Percentiles rank a stretch among this genome's conserved stretches.
phyloP scores from a whole-genome alignment of 2,329 filamentous ascomycete genomes.

The Talaromyces marneffei region DNA sequence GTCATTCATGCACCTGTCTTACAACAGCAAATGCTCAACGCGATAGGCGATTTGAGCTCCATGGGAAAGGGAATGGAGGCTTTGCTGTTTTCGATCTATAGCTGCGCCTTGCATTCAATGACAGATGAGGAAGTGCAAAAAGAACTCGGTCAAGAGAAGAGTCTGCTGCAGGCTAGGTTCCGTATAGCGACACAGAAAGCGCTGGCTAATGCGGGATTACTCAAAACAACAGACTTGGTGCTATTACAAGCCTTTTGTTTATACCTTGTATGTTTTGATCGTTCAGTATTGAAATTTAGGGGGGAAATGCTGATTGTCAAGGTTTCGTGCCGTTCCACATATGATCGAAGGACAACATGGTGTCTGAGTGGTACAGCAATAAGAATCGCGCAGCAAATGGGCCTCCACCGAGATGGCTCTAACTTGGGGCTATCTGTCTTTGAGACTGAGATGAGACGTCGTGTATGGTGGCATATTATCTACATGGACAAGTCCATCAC shows the following conservation, averaged over 20 bases:
- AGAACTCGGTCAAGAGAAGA: slow-evolving; percentile 49
- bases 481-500: slow-evolving; percentile 9
- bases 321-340: slow-evolving; percentile 42
- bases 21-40: slow-evolving; percentile 48
- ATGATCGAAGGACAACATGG: slow-evolving; percentile 35
- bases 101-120: slow-evolving; percentile 46
- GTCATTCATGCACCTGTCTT: slow-evolving; percentile 54
- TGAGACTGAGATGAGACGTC: slow-evolving; percentile 49
- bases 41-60: slow-evolving; percentile 45
- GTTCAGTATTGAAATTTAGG: neutral
- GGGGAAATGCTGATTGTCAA: neutral
- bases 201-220: slow-evolving; percentile 56
- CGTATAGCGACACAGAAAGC: slow-evolving; percentile 60
- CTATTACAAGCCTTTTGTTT: slow-evolving; percentile 58
- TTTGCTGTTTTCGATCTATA: slow-evolving; percentile 58
- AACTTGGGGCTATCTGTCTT: slow-evolving; percentile 43
- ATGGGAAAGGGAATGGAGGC: slow-evolving; percentile 51
- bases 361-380: slow-evolving; percentile 40
- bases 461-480: slow-evolving; percentile 48
- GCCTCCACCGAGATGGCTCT: slow-evolving; percentile 48
- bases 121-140: slow-evolving; percentile 36
- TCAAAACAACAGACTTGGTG: slow-evolving; percentile 57
- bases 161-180: slow-evolving; percentile 48
- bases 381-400: slow-evolving; percentile 41
- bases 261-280: slow-evolving; percentile 35